Evolutionary conservation across 768 basidiomycete species (phyloP).

Genomic region (Termitomyces sp.): DNA sequence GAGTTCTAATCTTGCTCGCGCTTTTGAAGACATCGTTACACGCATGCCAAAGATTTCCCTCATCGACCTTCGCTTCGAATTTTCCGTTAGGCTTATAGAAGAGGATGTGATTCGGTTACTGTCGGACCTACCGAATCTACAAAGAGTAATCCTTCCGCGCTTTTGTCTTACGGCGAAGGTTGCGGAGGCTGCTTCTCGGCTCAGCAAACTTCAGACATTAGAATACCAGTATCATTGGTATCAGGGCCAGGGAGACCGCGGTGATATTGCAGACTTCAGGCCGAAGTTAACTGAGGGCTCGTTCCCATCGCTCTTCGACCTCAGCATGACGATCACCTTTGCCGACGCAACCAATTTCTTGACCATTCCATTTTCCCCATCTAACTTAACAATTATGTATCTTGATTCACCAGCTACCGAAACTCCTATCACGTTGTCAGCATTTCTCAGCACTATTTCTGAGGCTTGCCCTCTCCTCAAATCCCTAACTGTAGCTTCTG

Average conservation of each 20-base stretch:
- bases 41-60: conserved; percentile 47
- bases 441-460: conserved; percentile 38
- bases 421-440: conserved; percentile 32
- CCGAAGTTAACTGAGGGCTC: conserved; percentile 42
- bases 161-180: conserved; percentile 44
- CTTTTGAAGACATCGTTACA: conserved; percentile 33
- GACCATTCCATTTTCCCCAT: conserved; percentile 37
- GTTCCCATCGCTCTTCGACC: conserved; percentile 50
- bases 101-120: neutral
- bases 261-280: conserved; percentile 38
- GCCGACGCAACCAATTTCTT: conserved; percentile 43
- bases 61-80: conserved; percentile 40
- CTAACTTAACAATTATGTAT: conserved; percentile 45
- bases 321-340: conserved; percentile 42
- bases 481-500: conserved; percentile 36
- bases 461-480: conserved; percentile 45
- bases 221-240: conserved; percentile 48
- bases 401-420: conserved; percentile 46
- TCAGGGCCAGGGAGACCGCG: conserved; percentile 42
- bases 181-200: conserved; percentile 40
- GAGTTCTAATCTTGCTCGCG: conserved; percentile 13
- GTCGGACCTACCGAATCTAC: conserved; percentile 34
- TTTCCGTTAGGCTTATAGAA: conserved; percentile 38
- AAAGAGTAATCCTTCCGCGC: conserved; percentile 44
- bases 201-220: conserved; percentile 37